Evolutionary conservation across 2,329 filamentous ascomycete genomes (phyloP), one percentile per base, ranked within the genome.

Genomic region (Juglanconis oblonga): DNA sequence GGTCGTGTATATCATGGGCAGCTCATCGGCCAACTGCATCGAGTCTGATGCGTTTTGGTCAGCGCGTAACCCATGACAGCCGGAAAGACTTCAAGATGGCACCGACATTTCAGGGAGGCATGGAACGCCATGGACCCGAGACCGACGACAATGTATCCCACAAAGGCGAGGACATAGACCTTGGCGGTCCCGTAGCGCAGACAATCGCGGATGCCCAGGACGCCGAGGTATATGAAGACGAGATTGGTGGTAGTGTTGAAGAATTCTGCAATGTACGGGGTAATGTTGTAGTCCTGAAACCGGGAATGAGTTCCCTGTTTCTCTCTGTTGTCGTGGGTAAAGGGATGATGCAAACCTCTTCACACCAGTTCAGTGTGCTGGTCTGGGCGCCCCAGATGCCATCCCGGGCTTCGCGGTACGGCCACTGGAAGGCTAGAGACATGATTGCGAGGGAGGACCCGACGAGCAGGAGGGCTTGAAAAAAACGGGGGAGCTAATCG

Each of bases 161-260:
- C 52, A 58, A 77, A 83, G n/a, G 76, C 81, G 3, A 96, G 77
- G 53, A 89, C 70, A 74, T 96, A 96, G 61, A 96, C 88, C 13
- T 74, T 77, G 58, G 92, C 89, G 73, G 97, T 91, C 14, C 81
- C 80, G 73, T 96, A 81, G 64, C 80, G 81, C 44, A 88, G 70
- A 72, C 91, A 96, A 72, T 87, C 92, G 57, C 79, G 76, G 63
- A 95, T 85, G 31, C 93, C 93, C 70, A 88, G 89, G 65, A 85
- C 75, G 7, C 91, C 91, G 24, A 96, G 82, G 72, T 82, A 90
- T 67, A 96, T 80, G 73, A 97, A 97, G 31, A 95, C 77, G 3
- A 90, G 72, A 72, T 97, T 97, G 38, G 92, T 97, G 36, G 93
- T 68, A 3, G 91, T 90, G 74, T 90, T 76, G 62, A 75, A 68